A percentile compares a stretch with the other conserved stretches of the same genome.
Evolutionary conservation across 2,329 filamentous ascomycete genomes (phyloP).

Genomic region (Colletotrichum plurivorum): DNA sequence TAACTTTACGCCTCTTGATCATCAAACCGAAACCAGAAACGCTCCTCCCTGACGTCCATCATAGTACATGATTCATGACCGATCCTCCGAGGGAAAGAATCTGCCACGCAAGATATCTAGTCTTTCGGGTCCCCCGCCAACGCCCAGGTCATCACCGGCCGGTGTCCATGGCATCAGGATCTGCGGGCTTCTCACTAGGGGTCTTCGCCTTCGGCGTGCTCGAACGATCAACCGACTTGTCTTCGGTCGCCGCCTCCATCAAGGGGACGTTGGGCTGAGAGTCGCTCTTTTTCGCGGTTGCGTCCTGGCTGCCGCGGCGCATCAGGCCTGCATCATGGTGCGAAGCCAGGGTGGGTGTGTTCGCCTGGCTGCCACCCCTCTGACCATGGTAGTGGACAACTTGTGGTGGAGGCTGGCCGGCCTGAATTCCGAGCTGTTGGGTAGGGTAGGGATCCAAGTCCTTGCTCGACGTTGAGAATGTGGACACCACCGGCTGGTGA

Average conservation of each 20-base stretch:
- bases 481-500: constrained; percentile 77
- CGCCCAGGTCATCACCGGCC: constrained; percentile 45
- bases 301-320: constrained; percentile 65
- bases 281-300: constrained; percentile 54
- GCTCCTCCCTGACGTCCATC: constrained; percentile 40
- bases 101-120: constrained; percentile 14
- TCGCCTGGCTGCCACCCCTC: constrained; percentile 76
- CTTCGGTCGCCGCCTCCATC: constrained; percentile 54
- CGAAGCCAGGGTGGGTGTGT: constrained; percentile 71
- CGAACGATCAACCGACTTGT: constrained; percentile 49
- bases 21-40: constrained; percentile 38
- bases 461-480: constrained; percentile 79
- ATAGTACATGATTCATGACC: constrained; percentile 40
- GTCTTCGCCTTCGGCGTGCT: constrained; percentile 45
- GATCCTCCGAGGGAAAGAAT: constrained; percentile 6
- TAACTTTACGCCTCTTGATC: constrained; percentile 39
- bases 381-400: constrained; percentile 78
- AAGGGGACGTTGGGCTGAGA: constrained; percentile 51
- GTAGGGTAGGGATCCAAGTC: constrained; percentile 78
- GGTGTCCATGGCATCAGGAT: constrained; percentile 43
- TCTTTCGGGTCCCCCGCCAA: neutral
- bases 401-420: constrained; percentile 74
- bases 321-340: constrained; percentile 63
- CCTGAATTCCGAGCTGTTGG: constrained; percentile 73
- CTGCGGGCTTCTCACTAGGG: constrained; percentile 41